These are phyloP conservation scores for Mucuna pruriens DNA, from an alignment of 306 rosid species.

Conservation along the genomic window DNA sequence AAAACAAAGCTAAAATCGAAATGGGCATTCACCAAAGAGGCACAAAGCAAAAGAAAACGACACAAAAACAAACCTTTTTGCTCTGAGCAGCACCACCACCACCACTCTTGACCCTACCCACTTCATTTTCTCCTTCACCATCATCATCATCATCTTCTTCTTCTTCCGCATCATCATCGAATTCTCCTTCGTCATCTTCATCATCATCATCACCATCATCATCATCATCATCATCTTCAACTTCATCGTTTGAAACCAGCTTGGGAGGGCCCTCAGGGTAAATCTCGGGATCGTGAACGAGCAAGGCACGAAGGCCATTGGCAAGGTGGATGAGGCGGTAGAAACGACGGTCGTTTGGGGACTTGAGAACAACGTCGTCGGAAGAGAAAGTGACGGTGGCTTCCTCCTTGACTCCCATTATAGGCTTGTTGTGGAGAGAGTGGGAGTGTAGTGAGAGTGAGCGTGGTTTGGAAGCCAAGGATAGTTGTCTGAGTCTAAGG, in stretches of 20 bases:
- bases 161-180: neutral
- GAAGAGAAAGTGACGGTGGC: slow-evolving; percentile 49
- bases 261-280: slow-evolving; percentile 62
- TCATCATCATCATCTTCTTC: slow-evolving; percentile 47
- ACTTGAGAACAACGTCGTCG: slow-evolving; percentile 59
- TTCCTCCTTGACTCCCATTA: slow-evolving; percentile 38
- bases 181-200: neutral
- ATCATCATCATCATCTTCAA: neutral
- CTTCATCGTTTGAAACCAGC: slow-evolving; percentile 34
- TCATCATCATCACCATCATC: slow-evolving; percentile 28
- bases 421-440: neutral
- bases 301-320: slow-evolving; percentile 80
- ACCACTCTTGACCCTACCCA: slow-evolving; percentile 45
- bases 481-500: too few species aligned
- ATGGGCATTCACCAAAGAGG: slow-evolving; percentile 12
- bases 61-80: slow-evolving; percentile 67
- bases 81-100: slow-evolving; percentile 66
- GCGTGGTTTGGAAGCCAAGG: neutral
- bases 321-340: slow-evolving; percentile 69
- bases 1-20: slow-evolving; percentile 9
- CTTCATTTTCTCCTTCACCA: slow-evolving; percentile 34
- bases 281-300: slow-evolving; percentile 95
- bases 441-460: neutral
- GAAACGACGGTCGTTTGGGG: slow-evolving; percentile 75
- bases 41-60: neutral